Evolutionary conservation across 148 eudicot genomes (phyloP).

Genomic region (Euryodendron excelsum): DNA sequence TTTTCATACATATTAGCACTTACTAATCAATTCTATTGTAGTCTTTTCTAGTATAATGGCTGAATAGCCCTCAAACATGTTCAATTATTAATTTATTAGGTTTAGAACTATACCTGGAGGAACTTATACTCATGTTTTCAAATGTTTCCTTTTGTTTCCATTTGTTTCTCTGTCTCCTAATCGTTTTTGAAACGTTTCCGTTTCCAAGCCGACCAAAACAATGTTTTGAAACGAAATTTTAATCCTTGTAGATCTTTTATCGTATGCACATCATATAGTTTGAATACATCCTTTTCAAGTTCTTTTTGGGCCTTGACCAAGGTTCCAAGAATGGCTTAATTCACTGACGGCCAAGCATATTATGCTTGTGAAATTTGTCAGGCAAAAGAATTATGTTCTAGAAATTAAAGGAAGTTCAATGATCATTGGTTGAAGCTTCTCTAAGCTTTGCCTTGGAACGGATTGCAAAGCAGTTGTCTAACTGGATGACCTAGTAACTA

Average conservation of each 20-base stretch:
- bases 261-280: neutral
- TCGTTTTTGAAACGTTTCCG: too few relatives aligned
- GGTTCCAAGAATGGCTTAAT: constrained; percentile 5
- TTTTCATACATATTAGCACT: too few relatives aligned
- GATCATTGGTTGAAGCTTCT: neutral
- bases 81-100: too few relatives aligned
- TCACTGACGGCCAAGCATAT: neutral
- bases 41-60: too few relatives aligned
- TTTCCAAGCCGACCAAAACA: too few relatives aligned
- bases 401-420: neutral
- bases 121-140: too few relatives aligned
- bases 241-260: neutral
- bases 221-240: too few relatives aligned
- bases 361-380: neutral
- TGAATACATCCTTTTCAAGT: neutral
- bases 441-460: neutral
- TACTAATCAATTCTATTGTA: too few relatives aligned
- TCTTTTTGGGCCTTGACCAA: neutral
- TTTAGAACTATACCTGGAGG: too few relatives aligned
- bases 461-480: neutral
- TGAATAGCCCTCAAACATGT: too few relatives aligned
- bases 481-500: neutral
- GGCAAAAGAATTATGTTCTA: neutral
- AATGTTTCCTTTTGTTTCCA: too few relatives aligned
- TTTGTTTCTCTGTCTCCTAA: too few relatives aligned